Conservation (phyloP, 108 stramenopile species). For the Cyclostephanos tholiformis region DNA sequence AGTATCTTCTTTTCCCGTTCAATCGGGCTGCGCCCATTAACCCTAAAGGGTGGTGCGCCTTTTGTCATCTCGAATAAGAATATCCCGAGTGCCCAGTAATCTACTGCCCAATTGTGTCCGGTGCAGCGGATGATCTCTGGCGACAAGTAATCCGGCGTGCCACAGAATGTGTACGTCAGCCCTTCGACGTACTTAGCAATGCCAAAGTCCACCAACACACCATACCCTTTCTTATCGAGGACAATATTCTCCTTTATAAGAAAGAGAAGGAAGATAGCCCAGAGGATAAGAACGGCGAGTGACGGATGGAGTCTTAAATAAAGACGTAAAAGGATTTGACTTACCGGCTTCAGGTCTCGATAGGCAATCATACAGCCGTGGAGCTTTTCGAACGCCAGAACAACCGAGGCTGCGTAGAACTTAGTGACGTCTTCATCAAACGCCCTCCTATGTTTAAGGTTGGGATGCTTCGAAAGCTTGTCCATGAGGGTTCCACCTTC, state of each 20-base stretch:
- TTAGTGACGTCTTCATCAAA: slow-evolving; percentile 45
- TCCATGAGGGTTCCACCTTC: slow-evolving; percentile 13
- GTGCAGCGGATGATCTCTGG: slow-evolving; percentile 61
- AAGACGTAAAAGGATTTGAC: slow-evolving; percentile 38
- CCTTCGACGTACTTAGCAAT: slow-evolving; percentile 63
- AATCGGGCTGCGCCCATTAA: slow-evolving; percentile 28
- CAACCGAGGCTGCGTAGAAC: slow-evolving; percentile 78
- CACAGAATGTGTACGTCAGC: slow-evolving; percentile 62
- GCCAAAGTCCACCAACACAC: slow-evolving; percentile 69
- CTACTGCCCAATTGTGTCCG: slow-evolving; percentile 77
- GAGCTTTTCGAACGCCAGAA: slow-evolving; percentile 67
- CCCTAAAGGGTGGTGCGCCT: slow-evolving; percentile 64
- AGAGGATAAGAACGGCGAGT: neutral
- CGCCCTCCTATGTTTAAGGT: slow-evolving; percentile 27
- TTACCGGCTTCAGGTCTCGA: slow-evolving; percentile 64
- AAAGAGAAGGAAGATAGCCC: slow-evolving; percentile 52
- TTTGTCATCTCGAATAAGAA: slow-evolving; percentile 62
- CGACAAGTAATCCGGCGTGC: slow-evolving; percentile 66
- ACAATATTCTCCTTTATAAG: slow-evolving; percentile 56
- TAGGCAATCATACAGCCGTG: slow-evolving; percentile 72
- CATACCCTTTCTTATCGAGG: slow-evolving; percentile 53
- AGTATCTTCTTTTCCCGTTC: slow-evolving; percentile 38
- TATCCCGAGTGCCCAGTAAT: slow-evolving; percentile 71
- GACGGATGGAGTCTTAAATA: too few relatives aligned
- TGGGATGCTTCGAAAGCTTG: neutral